Evolutionary conservation across 2,329 filamentous ascomycete genomes (phyloP).

Genomic region (Rhytidhysteron rufulum): DNA sequence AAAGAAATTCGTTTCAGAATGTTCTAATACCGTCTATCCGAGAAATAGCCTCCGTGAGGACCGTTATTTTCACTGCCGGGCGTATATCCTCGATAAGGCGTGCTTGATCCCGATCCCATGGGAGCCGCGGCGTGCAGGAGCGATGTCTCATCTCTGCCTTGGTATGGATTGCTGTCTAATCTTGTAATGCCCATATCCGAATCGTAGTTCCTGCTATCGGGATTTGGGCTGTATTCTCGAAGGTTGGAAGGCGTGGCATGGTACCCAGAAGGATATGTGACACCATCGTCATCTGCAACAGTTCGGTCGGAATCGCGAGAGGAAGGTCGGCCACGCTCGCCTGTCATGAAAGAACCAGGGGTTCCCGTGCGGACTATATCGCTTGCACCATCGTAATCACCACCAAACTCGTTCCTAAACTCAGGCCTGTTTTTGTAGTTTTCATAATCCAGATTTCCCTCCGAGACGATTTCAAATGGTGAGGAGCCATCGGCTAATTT

Average conservation of each 20-base stretch:
- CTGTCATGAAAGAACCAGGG: conserved; percentile 41
- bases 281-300: conserved; percentile 27
- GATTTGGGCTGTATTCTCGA: conserved; percentile 41
- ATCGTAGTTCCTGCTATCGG: conserved; percentile 16
- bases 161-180: conserved; percentile 20
- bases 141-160: conserved; percentile 18
- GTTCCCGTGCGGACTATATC: conserved; percentile 62
- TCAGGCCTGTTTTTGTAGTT: conserved; percentile 89
- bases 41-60: background rate
- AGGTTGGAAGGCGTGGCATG: conserved; percentile 42
- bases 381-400: conserved; percentile 54
- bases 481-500: conserved; percentile 38
- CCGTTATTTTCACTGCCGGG: background rate
- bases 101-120: conserved; percentile 27
- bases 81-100: background rate
- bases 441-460: conserved; percentile 81
- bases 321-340: conserved; percentile 18
- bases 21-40: background rate
- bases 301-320: conserved; percentile 27
- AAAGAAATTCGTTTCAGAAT: background rate
- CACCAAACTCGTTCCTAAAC: conserved; percentile 83
- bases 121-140: conserved; percentile 30
- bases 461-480: conserved; percentile 87
- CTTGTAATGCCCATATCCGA: conserved; percentile 11
- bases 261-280: conserved; percentile 46